These are phyloP conservation scores for Endotrypanum monterogeii DNA, from an alignment of 208 protist genomes.

Conservation along the genomic window DNA sequence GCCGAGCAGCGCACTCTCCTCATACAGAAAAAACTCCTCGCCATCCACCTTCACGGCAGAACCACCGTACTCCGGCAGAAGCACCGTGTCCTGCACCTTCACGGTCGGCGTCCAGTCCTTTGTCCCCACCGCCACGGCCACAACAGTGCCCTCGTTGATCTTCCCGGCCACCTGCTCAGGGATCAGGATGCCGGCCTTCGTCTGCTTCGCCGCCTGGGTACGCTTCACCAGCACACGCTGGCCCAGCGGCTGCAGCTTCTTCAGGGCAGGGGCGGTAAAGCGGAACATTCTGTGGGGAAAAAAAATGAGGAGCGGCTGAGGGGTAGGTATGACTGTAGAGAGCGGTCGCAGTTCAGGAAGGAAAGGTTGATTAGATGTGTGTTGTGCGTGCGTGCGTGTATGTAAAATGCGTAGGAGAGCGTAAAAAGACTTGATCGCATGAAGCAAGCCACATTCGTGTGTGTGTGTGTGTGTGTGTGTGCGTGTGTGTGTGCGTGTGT, in stretches of 20 bases:
- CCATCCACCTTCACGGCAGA: constrained; percentile 90
- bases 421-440: neutral
- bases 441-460: neutral
- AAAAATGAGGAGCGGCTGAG: neutral
- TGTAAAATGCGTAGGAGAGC: neutral
- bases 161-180: constrained; percentile 92
- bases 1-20: constrained; percentile 87
- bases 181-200: constrained; percentile 93
- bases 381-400: neutral
- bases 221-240: constrained; percentile 90
- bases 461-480: neutral
- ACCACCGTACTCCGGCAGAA: constrained; percentile 91
- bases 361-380: no score
- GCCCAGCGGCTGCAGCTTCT: constrained; percentile 91
- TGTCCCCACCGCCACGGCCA: constrained; percentile 84
- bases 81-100: constrained; percentile 89
- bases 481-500: neutral
- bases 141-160: constrained; percentile 92
- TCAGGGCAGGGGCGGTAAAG: constrained; percentile 66
- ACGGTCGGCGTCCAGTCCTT: constrained; percentile 93
- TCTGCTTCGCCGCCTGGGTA: constrained; percentile 89
- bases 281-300: constrained; percentile 75
- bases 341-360: neutral
- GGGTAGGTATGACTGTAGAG: neutral
- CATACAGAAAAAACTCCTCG: constrained; percentile 93